Conservation (phyloP, 2,329 filamentous ascomycete species). For the Neodidymelliopsis sp. region DNA sequence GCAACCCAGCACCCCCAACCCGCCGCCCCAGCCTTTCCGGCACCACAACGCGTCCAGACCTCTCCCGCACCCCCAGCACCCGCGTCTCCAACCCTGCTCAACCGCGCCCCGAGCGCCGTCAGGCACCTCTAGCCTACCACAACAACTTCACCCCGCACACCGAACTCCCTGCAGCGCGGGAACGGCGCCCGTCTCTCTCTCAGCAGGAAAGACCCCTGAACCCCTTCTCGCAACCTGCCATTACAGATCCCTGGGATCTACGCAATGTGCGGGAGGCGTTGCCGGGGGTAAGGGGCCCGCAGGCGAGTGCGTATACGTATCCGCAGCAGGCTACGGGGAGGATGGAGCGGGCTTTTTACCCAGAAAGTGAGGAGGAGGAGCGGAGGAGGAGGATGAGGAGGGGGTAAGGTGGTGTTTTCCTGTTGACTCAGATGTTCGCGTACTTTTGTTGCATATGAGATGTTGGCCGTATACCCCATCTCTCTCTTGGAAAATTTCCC, state of each 20-base stretch:
- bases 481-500: too few species aligned
- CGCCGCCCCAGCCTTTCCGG: slow-evolving; percentile 2
- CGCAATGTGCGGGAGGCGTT: slow-evolving; percentile 29
- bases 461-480: too few species aligned
- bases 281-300: slow-evolving; percentile 20
- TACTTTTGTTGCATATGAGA: too few species aligned
- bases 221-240: slow-evolving; percentile 18
- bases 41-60: not conserved
- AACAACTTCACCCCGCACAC: not conserved
- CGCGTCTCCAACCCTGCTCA: not conserved
- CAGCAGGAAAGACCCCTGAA: slow-evolving; percentile 14
- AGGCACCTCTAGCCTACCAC: not conserved
- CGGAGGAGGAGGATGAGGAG: too few species aligned
- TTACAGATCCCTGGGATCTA: slow-evolving; percentile 34
- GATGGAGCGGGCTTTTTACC: slow-evolving; percentile 22
- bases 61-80: not conserved
- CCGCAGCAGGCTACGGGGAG: slow-evolving; percentile 29
- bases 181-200: not conserved
- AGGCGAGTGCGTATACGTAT: slow-evolving; percentile 8
- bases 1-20: not conserved
- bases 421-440: too few species aligned
- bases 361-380: too few species aligned
- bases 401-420: too few species aligned
- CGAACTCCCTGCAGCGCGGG: not conserved
- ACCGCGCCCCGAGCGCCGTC: not conserved